A percentile compares a stretch with the other conserved stretches of the same genome.
These are phyloP conservation scores for Fusarium anguioides DNA, from an alignment of 2,329 filamentous ascomycete species.

Conservation along the genomic window DNA sequence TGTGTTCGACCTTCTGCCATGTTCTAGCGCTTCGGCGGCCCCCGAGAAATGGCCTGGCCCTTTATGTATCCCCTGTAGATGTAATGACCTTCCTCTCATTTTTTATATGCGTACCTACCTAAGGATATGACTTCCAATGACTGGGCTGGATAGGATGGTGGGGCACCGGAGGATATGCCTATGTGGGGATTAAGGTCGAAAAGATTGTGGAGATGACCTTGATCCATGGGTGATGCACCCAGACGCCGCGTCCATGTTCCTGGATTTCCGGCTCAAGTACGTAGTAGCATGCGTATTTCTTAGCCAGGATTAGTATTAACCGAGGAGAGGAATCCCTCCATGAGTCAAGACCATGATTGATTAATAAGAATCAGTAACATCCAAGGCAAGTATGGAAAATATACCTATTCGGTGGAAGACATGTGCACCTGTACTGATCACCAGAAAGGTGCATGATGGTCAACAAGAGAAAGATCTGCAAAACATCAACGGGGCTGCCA, in stretches of 20 bases:
- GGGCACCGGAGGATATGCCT: slow-evolving; percentile 27
- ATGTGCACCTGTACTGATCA: too few relatives aligned
- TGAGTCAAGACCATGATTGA: background rate
- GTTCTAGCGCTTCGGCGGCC: slow-evolving; percentile 15
- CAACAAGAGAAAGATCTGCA: background rate
- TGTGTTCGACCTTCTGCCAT: slow-evolving; percentile 1
- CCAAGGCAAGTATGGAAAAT: background rate
- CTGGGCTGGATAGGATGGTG: slow-evolving; percentile 21
- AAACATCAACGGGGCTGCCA: slow-evolving; percentile 5
- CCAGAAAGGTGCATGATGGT: too few relatives aligned
- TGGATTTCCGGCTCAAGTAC: slow-evolving; percentile 22
- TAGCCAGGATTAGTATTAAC: background rate
- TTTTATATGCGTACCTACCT: background rate
- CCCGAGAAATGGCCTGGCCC: background rate
- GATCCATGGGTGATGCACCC: slow-evolving; percentile 16
- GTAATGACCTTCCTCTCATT: background rate
- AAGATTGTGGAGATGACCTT: slow-evolving; percentile 22
- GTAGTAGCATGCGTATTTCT: too few relatives aligned
- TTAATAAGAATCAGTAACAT: background rate
- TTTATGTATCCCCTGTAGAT: too few relatives aligned
- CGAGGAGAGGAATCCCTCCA: background rate
- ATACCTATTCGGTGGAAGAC: background rate
- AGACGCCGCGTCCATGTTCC: slow-evolving; percentile 32
- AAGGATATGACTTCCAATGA: background rate
- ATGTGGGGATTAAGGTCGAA: slow-evolving; percentile 4